These are phyloP conservation scores for Agrocybe praecox DNA, from an alignment of 768 basidiomycete genomes.

Conservation along the genomic window DNA sequence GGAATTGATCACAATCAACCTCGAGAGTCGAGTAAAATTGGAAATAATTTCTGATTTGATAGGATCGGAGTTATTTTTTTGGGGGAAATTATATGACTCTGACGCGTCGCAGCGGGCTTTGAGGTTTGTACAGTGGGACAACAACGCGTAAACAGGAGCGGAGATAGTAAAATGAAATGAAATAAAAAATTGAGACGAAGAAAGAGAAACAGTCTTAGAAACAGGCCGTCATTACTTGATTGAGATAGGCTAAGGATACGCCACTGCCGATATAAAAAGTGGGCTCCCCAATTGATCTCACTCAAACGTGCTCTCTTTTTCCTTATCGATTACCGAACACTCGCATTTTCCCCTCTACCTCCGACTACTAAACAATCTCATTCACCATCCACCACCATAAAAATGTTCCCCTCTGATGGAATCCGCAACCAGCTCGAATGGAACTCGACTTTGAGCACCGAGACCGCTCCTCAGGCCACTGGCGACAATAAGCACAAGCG, in stretches of 20 bases:
- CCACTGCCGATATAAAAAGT: slow-evolving; percentile 16
- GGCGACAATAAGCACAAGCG: slow-evolving; percentile 85
- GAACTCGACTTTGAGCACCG: slow-evolving; percentile 81
- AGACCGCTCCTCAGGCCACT: slow-evolving; percentile 68
- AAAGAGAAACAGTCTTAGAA: slow-evolving; percentile 1
- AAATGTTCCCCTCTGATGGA: slow-evolving; percentile 61
- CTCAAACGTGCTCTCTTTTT: slow-evolving; percentile 24
- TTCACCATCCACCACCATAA: slow-evolving; percentile 23
- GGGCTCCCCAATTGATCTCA: slow-evolving; percentile 2
- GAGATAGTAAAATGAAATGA: no score
- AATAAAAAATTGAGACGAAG: slow-evolving; percentile 1
- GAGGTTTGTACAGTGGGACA: not conserved
- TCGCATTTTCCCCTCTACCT: slow-evolving; percentile 20
- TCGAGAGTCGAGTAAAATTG: not conserved
- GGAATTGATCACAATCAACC: no score
- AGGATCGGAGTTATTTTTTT: no score
- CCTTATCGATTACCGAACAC: slow-evolving; percentile 29
- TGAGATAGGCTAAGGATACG: slow-evolving; percentile 13
- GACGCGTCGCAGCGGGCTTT: not conserved
- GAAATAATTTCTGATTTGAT: not conserved
- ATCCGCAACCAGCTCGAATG: slow-evolving; percentile 90
- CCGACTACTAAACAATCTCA: slow-evolving; percentile 20
- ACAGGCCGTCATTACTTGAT: slow-evolving; percentile 5
- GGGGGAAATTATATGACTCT: no score
- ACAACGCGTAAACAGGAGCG: slow-evolving; percentile 1